Base-by-base conservation (phyloP, 345 rosid species). In the Physaria fendleri region DNA sequence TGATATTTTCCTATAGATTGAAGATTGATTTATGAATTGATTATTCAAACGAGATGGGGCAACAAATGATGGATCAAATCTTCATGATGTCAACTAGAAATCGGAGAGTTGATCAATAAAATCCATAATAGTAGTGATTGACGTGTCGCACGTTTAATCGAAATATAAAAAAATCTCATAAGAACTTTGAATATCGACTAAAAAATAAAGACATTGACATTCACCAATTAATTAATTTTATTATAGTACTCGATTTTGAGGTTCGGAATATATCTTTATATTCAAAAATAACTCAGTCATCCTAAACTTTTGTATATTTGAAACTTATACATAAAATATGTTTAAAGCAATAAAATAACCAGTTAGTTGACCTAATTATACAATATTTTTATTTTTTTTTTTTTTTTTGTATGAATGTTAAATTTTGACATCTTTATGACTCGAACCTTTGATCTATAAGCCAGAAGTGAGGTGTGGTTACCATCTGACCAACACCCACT, bases 31-130 rank as follows among this genome's bases (percentile, higher is more conserved):
- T 68, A 35, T 35, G 54, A 60, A 34, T 43, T 61, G 66, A 68
- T 29, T 46, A 38, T 69, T 69, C 57, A 55, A 62, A 69, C 35
- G 62, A 54, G 27, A 45, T 28, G 68, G 69, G 56, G 68, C 63
- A 62, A 30, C 24, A 52, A 62, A 62, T 54, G 64, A 62, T 69
- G 64, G 68, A 69, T 69, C 74, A 69, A 69, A 62, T 69, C 74
- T 69, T 62, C 68, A 55, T 69, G 68, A 69, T 62, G 69, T 69
- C 74, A 69, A 39, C 56, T 29, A 13, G 17, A 61, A 69, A 69
- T 61, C 50, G 27, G 27, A 60, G 56, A 27, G 42, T 60, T 42
- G 56, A 53, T 52, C 62, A 37, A 60, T 52, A 15, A 53, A 68
- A 35, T 52, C 61, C 17, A 44, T 21, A 44, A 61, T 53, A 68